A percentile compares a stretch with the other conserved stretches of the same genome.
Evolutionary conservation across 2,329 filamentous ascomycete species (phyloP).

Genomic region (Plenodomus biglobosus): DNA sequence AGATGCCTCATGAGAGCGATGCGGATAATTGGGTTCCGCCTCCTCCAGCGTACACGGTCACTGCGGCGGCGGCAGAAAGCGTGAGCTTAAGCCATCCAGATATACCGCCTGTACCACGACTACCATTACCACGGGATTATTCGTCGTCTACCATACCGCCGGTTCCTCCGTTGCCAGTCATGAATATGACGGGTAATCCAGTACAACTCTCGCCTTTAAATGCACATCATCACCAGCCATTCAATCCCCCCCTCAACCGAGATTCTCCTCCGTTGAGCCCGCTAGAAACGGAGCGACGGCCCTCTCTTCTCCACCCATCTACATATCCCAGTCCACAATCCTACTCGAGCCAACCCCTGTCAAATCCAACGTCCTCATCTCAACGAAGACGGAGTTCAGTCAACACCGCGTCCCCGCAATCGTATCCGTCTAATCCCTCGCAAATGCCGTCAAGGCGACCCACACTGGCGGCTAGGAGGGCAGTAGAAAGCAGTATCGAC

Average conservation of each 20-base stretch:
- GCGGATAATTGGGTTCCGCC: slow-evolving; percentile 88
- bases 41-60: slow-evolving; percentile 75
- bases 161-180: slow-evolving; percentile 28
- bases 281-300: slow-evolving; percentile 19
- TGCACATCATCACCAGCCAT: slow-evolving; percentile 26
- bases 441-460: slow-evolving; percentile 15
- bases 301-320: slow-evolving; percentile 34
- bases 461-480: slow-evolving; percentile 11
- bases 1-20: slow-evolving; percentile 82
- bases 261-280: slow-evolving; percentile 5
- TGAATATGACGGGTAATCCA: slow-evolving; percentile 24
- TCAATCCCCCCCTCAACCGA: slow-evolving; percentile 30
- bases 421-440: slow-evolving; percentile 12
- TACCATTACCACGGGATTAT: slow-evolving; percentile 2
- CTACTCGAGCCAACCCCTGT: not conserved
- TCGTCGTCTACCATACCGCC: slow-evolving; percentile 17
- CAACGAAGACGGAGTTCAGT: slow-evolving; percentile 31
- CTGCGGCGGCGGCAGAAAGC: slow-evolving; percentile 48
- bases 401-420: slow-evolving; percentile 16
- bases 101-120: slow-evolving; percentile 29
- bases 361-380: slow-evolving; percentile 4
- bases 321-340: slow-evolving; percentile 35
- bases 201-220: slow-evolving; percentile 18
- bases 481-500: slow-evolving; percentile 23
- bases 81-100: slow-evolving; percentile 42